Conservation (phyloP, 495 filamentous ascomycete species). For the Talaromyces trachyspermus region DNA sequence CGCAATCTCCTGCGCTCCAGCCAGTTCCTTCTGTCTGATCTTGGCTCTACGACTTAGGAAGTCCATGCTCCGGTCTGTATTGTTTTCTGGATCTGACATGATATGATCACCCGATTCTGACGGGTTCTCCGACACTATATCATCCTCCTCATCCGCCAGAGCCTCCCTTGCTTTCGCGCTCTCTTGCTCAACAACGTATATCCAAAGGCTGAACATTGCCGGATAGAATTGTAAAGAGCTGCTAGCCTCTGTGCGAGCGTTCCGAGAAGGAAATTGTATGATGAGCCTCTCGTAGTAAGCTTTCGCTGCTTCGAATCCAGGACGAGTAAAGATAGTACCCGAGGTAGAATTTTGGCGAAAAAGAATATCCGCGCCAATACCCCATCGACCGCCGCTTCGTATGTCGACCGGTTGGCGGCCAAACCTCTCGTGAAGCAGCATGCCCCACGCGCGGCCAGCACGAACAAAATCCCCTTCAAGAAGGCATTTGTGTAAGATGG, state of each 20-base stretch:
- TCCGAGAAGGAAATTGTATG: conserved; percentile 56
- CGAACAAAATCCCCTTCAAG: conserved; percentile 53
- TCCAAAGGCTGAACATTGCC: conserved; percentile 61
- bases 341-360: conserved; percentile 32
- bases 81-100: neutral
- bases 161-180: conserved; percentile 28
- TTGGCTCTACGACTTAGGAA: conserved; percentile 17
- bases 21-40: conserved; percentile 28
- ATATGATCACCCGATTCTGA: neutral
- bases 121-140: conserved; percentile 14
- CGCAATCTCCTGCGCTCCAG: conserved; percentile 48
- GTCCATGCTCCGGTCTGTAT: conserved; percentile 6
- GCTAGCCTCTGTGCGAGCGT: conserved; percentile 31
- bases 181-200: conserved; percentile 50
- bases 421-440: conserved; percentile 52
- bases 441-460: conserved; percentile 56
- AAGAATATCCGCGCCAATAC: conserved; percentile 62
- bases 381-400: conserved; percentile 51
- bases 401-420: conserved; percentile 47
- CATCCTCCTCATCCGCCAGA: conserved; percentile 23
- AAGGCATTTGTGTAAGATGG: conserved; percentile 55
- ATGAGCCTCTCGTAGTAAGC: conserved; percentile 61
- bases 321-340: conserved; percentile 30
- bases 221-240: conserved; percentile 55
- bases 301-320: conserved; percentile 49